A percentile compares a stretch with the other conserved stretches of the same genome.
Conservation (phyloP, 805 yeast genomes). For the Pichia rugopelliculosa region DNA sequence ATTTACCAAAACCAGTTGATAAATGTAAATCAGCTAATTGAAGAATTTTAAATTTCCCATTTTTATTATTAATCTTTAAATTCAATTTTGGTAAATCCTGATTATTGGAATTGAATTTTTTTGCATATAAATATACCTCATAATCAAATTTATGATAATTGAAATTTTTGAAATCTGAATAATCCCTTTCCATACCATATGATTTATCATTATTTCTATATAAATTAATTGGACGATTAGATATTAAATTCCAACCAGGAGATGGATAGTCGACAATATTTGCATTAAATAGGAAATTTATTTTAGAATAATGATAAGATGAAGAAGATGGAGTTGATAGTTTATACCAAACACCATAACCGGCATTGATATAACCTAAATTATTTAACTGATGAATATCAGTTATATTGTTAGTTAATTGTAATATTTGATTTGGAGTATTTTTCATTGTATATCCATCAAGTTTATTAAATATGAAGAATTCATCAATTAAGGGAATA, state of each 20-base stretch:
- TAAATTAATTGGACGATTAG: conserved; percentile 9
- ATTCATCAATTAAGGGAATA: background rate
- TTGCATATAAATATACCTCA: conserved; percentile 10
- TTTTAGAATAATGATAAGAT: conserved; percentile 12
- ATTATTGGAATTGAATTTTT: no score
- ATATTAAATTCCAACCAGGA: conserved; percentile 46
- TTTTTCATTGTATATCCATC: background rate
- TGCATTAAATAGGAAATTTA: conserved; percentile 65
- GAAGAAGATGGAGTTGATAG: no score
- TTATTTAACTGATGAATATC: background rate
- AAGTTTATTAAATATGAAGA: conserved; percentile 1
- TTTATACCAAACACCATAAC: conserved; percentile 54
- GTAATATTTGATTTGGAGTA: background rate
- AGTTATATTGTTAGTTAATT: background rate
- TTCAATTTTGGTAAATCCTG: conserved; percentile 26
- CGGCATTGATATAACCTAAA: conserved; percentile 11
- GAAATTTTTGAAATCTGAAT: background rate
- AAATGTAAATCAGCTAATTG: conserved; percentile 92
- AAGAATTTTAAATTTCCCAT: conserved; percentile 62
- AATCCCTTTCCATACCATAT: conserved; percentile 1
- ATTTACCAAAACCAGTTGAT: conserved; percentile 74
- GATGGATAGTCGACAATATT: conserved; percentile 76
- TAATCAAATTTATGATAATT: conserved; percentile 14
- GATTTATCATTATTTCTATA: background rate
- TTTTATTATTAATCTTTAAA: conserved; percentile 40